Conservation (phyloP, 169 alveolate species). For the Plasmodium inui region DNA sequence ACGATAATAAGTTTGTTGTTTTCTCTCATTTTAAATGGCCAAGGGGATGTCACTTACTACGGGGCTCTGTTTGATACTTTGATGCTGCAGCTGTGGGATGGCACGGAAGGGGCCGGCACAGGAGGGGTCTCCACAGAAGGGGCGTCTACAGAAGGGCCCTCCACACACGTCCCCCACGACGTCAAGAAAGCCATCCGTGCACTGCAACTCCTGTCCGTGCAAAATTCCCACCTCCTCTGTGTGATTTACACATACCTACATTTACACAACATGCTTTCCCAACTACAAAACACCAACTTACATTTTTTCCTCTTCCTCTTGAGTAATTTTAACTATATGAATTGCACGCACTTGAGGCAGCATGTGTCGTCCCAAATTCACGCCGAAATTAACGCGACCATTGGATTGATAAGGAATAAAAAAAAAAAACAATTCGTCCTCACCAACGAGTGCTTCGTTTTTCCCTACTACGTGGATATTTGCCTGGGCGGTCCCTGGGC, state of each 20-base stretch:
- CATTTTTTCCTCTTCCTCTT: conserved; percentile 13
- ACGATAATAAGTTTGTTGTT: conserved; percentile 21
- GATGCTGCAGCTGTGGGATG: not conserved
- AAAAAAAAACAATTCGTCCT: not conserved
- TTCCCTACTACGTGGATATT: conserved; percentile 53
- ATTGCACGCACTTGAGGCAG: conserved; percentile 26
- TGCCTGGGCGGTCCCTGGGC: not conserved
- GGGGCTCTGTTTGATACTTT: not conserved
- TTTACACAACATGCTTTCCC: conserved; percentile 21
- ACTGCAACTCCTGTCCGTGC: conserved; percentile 3
- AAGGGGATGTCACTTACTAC: not conserved
- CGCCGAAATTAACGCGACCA: conserved; percentile 6
- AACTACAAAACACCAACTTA: not conserved
- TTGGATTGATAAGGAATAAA: not conserved
- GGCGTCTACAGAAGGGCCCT: not conserved
- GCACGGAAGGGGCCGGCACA: not conserved
- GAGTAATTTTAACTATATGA: conserved; percentile 18
- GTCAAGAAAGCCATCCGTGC: not conserved
- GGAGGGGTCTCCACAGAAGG: not conserved
- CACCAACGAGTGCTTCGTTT: conserved; percentile 52
- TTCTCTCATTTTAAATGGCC: conserved; percentile 21
- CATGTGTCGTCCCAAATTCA: conserved; percentile 41
- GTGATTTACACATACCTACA: conserved; percentile 25
- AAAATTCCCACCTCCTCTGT: conserved; percentile 49
- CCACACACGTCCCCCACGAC: not conserved